These are phyloP conservation scores for Leccinum uliginosum DNA, from an alignment of 768 basidiomycete species.

Conservation along the genomic window DNA sequence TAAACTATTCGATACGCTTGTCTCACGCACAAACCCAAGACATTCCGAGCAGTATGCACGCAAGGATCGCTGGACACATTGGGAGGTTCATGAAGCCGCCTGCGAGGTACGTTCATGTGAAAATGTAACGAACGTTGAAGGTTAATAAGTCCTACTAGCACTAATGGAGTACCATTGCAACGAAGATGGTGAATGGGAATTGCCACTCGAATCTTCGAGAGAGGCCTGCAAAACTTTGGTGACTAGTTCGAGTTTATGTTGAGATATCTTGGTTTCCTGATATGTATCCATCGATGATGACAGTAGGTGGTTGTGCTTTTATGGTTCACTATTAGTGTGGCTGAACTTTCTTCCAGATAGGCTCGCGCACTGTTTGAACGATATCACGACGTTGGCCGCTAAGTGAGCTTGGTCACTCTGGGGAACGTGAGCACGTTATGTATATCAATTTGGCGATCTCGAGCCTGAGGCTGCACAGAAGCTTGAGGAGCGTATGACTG, in stretches of 20 bases:
- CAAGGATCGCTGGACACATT: constrained; percentile 69
- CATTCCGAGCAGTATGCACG: constrained; percentile 77
- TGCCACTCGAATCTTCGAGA: constrained; percentile 90
- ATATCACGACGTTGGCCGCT: constrained; percentile 65
- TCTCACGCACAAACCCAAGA: constrained; percentile 81
- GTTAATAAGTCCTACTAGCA: constrained; percentile 43
- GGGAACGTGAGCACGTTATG: constrained; percentile 95
- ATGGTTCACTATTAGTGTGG: background rate
- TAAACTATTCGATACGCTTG: constrained; percentile 76
- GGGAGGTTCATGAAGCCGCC: constrained; percentile 93
- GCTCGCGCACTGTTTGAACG: constrained; percentile 94
- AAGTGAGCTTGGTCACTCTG: constrained; percentile 82
- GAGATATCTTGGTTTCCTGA: constrained; percentile 87
- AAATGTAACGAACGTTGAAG: background rate
- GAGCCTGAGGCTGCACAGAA: constrained; percentile 82
- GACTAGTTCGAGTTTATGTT: constrained; percentile 83
- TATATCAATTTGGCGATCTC: constrained; percentile 93
- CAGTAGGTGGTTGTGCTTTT: constrained; percentile 52
- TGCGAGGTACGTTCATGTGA: constrained; percentile 41
- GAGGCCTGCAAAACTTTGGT: constrained; percentile 79
- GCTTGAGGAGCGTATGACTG: constrained; percentile 83
- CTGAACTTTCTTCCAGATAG: constrained; percentile 46
- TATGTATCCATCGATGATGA: constrained; percentile 84
- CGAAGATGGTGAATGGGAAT: constrained; percentile 67
- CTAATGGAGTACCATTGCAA: constrained; percentile 92